A percentile compares a stretch with the other conserved stretches of the same genome.
Conservation (phyloP, 306 rosid species). For the Arachis hypogaea region DNA sequence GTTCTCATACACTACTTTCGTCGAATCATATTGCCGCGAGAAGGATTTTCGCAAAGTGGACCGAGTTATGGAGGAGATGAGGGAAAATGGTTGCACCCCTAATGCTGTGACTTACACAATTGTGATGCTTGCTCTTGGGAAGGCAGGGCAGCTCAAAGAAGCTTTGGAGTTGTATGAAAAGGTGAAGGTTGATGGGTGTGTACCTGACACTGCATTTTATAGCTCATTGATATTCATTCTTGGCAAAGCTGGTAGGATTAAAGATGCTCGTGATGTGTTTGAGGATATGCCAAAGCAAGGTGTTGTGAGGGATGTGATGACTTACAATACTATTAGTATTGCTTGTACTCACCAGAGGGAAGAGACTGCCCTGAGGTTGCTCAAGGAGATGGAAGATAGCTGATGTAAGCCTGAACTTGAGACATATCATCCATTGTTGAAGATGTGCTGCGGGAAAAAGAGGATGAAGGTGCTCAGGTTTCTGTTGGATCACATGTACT, state of each 20-base stretch:
- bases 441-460: conserved; percentile 82
- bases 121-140: conserved; percentile 66
- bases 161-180: conserved; percentile 63
- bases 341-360: conserved; percentile 72
- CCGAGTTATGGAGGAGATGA: conserved; percentile 64
- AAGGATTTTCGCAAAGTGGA: conserved; percentile 71
- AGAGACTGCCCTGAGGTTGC: conserved; percentile 82
- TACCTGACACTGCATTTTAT: conserved; percentile 58
- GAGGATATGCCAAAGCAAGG: conserved; percentile 79
- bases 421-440: conserved; percentile 81
- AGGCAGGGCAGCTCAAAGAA: conserved; percentile 56
- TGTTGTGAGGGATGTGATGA: conserved; percentile 47
- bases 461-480: conserved; percentile 79
- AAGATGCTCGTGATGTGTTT: conserved; percentile 68
- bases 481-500: conserved; percentile 77
- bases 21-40: conserved; percentile 60
- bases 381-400: conserved; percentile 76
- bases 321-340: conserved; percentile 61
- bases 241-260: conserved; percentile 68
- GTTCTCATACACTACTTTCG: conserved; percentile 58
- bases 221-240: conserved; percentile 65
- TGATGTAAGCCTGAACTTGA: conserved; percentile 57
- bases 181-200: conserved; percentile 66
- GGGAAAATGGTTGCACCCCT: conserved; percentile 56
- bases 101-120: conserved; percentile 66